Evolutionary conservation across 805 yeast genomes (phyloP), one percentile per base, ranked within the genome.

Genomic region (Candida rishiriensis): DNA sequence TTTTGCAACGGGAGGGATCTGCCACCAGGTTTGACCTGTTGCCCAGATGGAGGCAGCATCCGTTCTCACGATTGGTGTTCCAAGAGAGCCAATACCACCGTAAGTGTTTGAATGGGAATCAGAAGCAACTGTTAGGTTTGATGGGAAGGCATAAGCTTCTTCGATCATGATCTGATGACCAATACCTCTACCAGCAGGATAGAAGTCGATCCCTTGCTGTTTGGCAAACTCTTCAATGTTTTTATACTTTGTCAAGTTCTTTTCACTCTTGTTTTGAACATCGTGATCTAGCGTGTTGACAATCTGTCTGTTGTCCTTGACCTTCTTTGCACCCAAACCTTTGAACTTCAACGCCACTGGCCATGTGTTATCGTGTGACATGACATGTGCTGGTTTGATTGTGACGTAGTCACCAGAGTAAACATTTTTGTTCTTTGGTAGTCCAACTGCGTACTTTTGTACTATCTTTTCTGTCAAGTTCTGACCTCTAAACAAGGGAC

Each of bases 31-130:
- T 69, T 89, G 95, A 34, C 98, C 98, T 0, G 99, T 93, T 11
- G 99, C 98, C 99, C 99, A 93, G 53, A 93, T 91, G 10, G 97
- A 81, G 3, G 99, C 99, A 17, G 98, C 99, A 67, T 93, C 99
- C 0, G 99, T 93, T 67, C 99, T 79, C 44, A 93, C 99, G 43
- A 93, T 85, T 10, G 99, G 98, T 3, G 99, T 95, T 41, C 99
- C 99, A 46, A 93, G 71, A 17, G 96, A 73, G 15, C 98, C 98
- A 39, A 93, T 73, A 60, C 99, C 99, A 54, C 99, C 99, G 61
- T 93, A 93, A 32, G 97, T 93, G 65, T 93, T 93, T 10, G 97
- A 89, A 65, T 93, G 99, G 5, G 97, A 90, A 65, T 93, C 99
- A 0, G 96, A 88, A 3, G 99, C 99, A 44, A 93, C 99, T 0